Percentiles rank a stretch among this genome's conserved stretches.
Conservation (phyloP, 805 yeast genomes). For the Cyberlindnera samutprakarnensis region DNA sequence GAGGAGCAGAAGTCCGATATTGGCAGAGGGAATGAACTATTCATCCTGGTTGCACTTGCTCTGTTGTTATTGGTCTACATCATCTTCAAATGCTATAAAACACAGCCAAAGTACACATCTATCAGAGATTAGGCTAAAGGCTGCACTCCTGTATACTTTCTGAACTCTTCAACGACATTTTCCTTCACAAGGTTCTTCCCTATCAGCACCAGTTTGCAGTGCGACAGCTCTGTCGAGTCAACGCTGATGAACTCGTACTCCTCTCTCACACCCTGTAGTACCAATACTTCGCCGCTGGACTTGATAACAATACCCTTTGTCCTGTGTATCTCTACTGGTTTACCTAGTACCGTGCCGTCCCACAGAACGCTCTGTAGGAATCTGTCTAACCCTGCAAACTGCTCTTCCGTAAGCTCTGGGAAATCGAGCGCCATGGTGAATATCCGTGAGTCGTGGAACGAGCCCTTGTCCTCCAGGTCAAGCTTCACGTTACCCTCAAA, state of each 20-base stretch:
- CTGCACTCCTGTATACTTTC: conserved; percentile 7
- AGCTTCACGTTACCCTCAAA: conserved; percentile 42
- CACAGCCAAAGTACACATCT: conserved; percentile 18
- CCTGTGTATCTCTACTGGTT: conserved; percentile 64
- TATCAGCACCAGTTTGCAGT: conserved; percentile 63
- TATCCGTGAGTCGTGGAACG: conserved; percentile 44
- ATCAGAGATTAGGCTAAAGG: conserved; percentile 16
- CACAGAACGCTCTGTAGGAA: conserved; percentile 71
- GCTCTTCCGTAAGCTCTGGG: conserved; percentile 25
- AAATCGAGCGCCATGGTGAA: conserved; percentile 47
- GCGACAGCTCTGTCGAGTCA: conserved; percentile 26
- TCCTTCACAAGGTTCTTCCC: conserved; percentile 51
- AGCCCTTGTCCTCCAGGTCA: conserved; percentile 17
- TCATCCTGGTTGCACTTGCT: conserved; percentile 13
- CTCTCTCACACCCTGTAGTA: conserved; percentile 85
- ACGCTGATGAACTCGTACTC: conserved; percentile 73
- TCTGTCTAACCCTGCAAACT: conserved; percentile 42
- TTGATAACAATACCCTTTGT: conserved; percentile 73
- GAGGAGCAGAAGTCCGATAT: conserved; percentile 10
- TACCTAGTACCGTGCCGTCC: conserved; percentile 46
- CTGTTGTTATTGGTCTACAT: conserved; percentile 14
- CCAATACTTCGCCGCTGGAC: conserved; percentile 21
- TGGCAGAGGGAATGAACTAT: conserved; percentile 6
- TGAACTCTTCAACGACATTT: conserved; percentile 28
- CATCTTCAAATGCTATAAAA: conserved; percentile 8